phyloP scores from a whole-genome alignment of 2,329 filamentous ascomycete species.

The Venturiaceae sp. region DNA sequence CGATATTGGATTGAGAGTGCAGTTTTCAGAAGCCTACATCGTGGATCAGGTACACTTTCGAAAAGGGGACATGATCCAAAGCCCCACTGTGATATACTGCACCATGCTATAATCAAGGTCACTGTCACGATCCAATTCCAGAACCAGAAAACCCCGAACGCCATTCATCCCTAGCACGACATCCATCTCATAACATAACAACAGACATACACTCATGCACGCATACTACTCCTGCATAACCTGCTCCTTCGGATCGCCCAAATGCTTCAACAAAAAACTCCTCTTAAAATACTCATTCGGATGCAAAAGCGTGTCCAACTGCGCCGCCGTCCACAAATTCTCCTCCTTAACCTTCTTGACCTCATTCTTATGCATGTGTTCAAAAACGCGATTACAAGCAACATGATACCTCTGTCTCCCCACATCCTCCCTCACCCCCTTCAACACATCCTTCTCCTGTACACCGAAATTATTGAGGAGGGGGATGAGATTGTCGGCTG shows the following conservation, averaged over 20 bases:
- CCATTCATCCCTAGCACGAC: too few species aligned
- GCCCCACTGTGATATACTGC: too few species aligned
- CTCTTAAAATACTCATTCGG: constrained; percentile 98
- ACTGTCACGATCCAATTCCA: too few species aligned
- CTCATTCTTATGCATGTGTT: constrained; percentile 63
- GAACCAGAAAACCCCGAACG: too few species aligned
- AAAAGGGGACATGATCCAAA: too few species aligned
- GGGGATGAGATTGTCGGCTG: constrained; percentile 69
- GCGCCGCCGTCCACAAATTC: constrained; percentile 43
- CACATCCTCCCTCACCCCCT: constrained; percentile 80
- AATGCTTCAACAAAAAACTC: constrained; percentile 78
- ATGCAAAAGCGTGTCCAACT: constrained; percentile 91
- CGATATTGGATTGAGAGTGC: too few species aligned
- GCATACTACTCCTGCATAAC: constrained; percentile 1
- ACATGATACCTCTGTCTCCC: constrained; percentile 84
- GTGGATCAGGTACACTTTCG: too few species aligned
- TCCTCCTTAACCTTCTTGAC: constrained; percentile 42
- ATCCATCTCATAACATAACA: not conserved
- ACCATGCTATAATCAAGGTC: too few species aligned
- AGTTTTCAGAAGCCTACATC: too few species aligned
- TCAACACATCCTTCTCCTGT: constrained; percentile 64
- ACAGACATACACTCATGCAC: not conserved
- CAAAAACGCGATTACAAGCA: constrained; percentile 93
- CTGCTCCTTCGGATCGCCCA: constrained; percentile 30
- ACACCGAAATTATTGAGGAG: constrained; percentile 74